Evolutionary conservation across 2,329 filamentous ascomycete species (phyloP), one percentile per base, ranked within the genome.

Genomic region (Tetracladium maxilliforme): DNA sequence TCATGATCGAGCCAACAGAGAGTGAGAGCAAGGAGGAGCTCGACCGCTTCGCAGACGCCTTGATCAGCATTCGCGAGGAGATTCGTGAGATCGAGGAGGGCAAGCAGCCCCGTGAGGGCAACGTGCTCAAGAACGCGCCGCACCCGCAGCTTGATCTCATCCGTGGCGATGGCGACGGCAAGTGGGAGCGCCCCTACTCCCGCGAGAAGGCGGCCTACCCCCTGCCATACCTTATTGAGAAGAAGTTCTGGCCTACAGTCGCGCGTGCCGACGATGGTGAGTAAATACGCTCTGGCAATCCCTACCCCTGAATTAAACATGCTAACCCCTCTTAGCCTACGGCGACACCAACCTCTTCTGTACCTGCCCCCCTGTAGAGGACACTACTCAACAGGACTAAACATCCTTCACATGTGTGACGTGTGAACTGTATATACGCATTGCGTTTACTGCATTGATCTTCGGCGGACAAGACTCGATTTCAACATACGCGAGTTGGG

Each of bases 1-100:
- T 95, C 22, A 95, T 95, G 87, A 92, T 95, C 37, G 87, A 95
- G 58, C 87, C 87, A 3, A 95, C 87, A 0, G 87, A 94, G 56
- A 86, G 77, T 10, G 87, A 95, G 60, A 81, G 70, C 52, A 86
- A 90, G 49, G 77, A 77, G 33, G 87, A 95, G 59, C 69, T 95
- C 3, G 87, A 94, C 51, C 76, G 87, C 13, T 94, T 94, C 61
- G 81, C 84, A 33, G 78, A 94, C 35, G 83, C 87, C 1, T 60
- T 95, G 21, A 80, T 95, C 40, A 70, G 70, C 28, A 95, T 95
- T 45, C 70, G 87, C 11, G 52, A 68, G 30, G 87, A 95, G 54
- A 94, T 95, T 39, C 64, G 68, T 16, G 78, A 77, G 25, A 56
- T 95, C 12, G 87, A 94, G 52, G 68, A 78, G 33, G 86, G 86